phyloP scores from a whole-genome alignment of 164 flowering plant species.

The Malania oleifera region DNA sequence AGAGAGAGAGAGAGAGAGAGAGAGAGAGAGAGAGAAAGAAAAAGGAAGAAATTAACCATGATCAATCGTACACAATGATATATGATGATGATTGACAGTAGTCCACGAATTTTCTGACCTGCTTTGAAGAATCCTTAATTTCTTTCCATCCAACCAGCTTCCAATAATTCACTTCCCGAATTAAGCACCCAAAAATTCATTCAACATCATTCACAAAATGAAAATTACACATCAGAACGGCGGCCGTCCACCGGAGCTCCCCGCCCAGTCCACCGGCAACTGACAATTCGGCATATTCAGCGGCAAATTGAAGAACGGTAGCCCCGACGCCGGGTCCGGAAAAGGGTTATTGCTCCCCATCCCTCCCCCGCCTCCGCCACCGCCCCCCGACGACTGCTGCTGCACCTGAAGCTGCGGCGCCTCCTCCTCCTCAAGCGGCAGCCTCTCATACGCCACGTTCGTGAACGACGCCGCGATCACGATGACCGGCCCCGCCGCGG shows the following conservation, averaged over 20 bases:
- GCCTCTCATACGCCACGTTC: slow-evolving; percentile 78
- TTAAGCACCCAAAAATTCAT: too few species aligned
- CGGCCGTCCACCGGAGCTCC: slow-evolving; percentile 39
- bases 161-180: too few species aligned
- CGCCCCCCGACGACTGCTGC: slow-evolving; percentile 27
- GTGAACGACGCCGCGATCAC: slow-evolving; percentile 79
- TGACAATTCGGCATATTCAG: slow-evolving; percentile 57
- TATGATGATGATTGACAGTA: slow-evolving; percentile 5
- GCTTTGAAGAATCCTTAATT: neutral
- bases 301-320: slow-evolving; percentile 78
- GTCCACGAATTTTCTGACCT: slow-evolving; percentile 39
- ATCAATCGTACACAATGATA: too few species aligned
- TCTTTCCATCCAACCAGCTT: neutral
- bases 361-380: slow-evolving; percentile 24
- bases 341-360: slow-evolving; percentile 29
- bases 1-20: neutral
- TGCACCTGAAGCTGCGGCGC: slow-evolving; percentile 22
- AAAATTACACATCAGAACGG: slow-evolving; percentile 26
- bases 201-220: too few species aligned
- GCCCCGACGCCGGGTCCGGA: slow-evolving; percentile 58
- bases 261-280: slow-evolving; percentile 63
- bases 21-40: slow-evolving; percentile 8
- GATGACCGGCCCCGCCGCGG: slow-evolving; percentile 80
- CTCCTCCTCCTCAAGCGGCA: slow-evolving; percentile 72
- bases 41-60: slow-evolving; percentile 10